A percentile compares a stretch with the other conserved stretches of the same genome.
phyloP scores from a whole-genome alignment of 768 basidiomycete genomes.

The Gelatoporia subvermispora region DNA sequence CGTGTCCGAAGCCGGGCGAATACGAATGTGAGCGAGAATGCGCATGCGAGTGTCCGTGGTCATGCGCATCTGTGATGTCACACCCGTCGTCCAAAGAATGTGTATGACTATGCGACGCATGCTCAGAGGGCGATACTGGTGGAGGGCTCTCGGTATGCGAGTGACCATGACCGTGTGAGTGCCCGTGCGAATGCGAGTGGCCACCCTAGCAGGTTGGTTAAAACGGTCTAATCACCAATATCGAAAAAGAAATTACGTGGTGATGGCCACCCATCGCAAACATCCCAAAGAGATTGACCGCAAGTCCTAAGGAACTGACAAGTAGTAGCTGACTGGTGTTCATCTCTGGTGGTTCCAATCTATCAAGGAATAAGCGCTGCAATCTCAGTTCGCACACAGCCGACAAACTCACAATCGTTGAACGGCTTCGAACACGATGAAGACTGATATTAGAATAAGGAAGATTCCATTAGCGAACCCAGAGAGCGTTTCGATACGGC shows the following conservation, averaged over 20 bases:
- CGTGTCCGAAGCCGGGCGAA: slow-evolving; percentile 5
- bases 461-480: slow-evolving; percentile 98
- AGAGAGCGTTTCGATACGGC: slow-evolving; percentile 93
- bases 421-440: slow-evolving; percentile 97
- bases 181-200: slow-evolving; percentile 42
- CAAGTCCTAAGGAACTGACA: slow-evolving; percentile 85
- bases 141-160: slow-evolving; percentile 26
- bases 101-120: slow-evolving; percentile 15
- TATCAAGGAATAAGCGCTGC: slow-evolving; percentile 23
- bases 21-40: slow-evolving; percentile 17
- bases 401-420: slow-evolving; percentile 71
- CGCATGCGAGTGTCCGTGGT: slow-evolving; percentile 7
- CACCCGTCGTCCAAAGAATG: slow-evolving; percentile 3
- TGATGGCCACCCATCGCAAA: slow-evolving; percentile 97
- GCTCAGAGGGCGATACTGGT: slow-evolving; percentile 12
- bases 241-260: slow-evolving; percentile 43
- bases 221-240: not conserved
- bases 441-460: slow-evolving; percentile 89
- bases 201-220: slow-evolving; percentile 36
- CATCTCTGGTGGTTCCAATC: slow-evolving; percentile 95
- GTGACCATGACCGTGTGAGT: slow-evolving; percentile 29
- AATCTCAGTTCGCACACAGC: not conserved
- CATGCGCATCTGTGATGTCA: slow-evolving; percentile 1
- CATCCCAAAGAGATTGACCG: slow-evolving; percentile 96
- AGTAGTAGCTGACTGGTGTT: slow-evolving; percentile 89